These are phyloP conservation scores for Globisporangium yorkense DNA, from an alignment of 352 stramenopile species.

Conservation along the genomic window DNA sequence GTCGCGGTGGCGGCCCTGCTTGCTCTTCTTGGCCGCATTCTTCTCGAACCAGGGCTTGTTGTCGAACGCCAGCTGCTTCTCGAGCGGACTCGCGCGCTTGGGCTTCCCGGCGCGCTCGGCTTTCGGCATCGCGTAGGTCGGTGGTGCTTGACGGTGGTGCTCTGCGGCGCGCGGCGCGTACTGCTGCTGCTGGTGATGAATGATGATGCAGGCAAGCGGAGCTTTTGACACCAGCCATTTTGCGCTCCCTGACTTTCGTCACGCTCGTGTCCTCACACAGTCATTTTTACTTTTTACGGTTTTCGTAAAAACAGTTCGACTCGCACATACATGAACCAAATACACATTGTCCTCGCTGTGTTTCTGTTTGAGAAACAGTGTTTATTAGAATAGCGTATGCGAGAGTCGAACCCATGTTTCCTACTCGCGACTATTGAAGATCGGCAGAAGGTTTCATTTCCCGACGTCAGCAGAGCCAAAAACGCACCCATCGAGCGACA, in stretches of 20 bases:
- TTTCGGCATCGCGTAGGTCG: slow-evolving; percentile 49
- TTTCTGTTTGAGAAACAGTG: neutral
- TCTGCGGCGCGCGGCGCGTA: slow-evolving; percentile 1
- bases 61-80: slow-evolving; percentile 84
- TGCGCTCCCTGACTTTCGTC: neutral
- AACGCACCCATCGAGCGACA: neutral
- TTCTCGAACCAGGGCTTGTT: slow-evolving; percentile 85
- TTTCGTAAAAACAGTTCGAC: neutral
- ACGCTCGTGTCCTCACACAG: neutral
- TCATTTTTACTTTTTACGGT: neutral
- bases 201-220: neutral
- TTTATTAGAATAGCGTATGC: neutral
- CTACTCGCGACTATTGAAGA: neutral
- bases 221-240: slow-evolving; percentile 13
- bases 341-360: neutral
- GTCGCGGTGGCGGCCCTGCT: slow-evolving; percentile 16
- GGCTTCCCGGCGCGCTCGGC: slow-evolving; percentile 53
- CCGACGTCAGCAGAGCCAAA: neutral
- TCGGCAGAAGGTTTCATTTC: neutral
- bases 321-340: neutral
- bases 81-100: slow-evolving; percentile 80
- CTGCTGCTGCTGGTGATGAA: slow-evolving; percentile 4
- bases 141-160: neutral
- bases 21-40: slow-evolving; percentile 29
- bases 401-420: neutral